Evolutionary conservation across 192 early-diverging fungal species (phyloP), one percentile per base, ranked within the genome.

Genomic region (Coemansia sp.): DNA sequence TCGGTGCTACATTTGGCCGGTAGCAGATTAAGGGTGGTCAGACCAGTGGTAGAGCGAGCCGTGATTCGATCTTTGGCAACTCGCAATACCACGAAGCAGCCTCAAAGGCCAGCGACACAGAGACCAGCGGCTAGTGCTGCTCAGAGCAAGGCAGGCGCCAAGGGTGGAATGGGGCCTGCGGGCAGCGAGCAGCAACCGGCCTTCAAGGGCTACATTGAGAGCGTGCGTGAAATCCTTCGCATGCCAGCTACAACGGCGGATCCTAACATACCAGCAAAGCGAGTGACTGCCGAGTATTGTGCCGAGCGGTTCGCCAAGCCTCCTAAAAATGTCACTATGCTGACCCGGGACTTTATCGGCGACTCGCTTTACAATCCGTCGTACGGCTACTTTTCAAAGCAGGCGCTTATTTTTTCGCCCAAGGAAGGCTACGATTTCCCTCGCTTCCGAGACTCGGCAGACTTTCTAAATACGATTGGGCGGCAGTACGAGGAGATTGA

Each of bases 301-400:
- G 68, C 66, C 21, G 25, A 12, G 37, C 48, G 59, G 3, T 82
- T 36, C 36, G 65, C 42, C 13, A 45, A 64, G 50, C 85, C 84
- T 47, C 92, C 89, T 0, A 73, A 68, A 21, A 82, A 83, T 34
- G 82, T 81, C 26, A 86, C 84, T 48, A 92, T 94, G 90, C 82
- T 92, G 25, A 82, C 87, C 6, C 79, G 96, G 23, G 94, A 98
- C 66, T 97, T 95, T 79, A 96, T 99, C 66, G 87, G 96, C 73
- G 87, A 97, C 72, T 89, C 93, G 38, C 89, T 99, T 10, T 99
- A 99, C 83, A 92, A 99, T 77, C 94, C 94, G 6, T 68, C 88
- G 59, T 98, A 98, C 74, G 97, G 97, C 3, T 99, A 99, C 83
- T 99, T 99, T 83, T 94, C 94, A 10, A 94, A 93, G 65, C 91